A percentile compares a stretch with the other conserved stretches of the same genome.
Evolutionary conservation across 176 grass and related monocot species (phyloP).

Genomic region (Avena insularis): DNA sequence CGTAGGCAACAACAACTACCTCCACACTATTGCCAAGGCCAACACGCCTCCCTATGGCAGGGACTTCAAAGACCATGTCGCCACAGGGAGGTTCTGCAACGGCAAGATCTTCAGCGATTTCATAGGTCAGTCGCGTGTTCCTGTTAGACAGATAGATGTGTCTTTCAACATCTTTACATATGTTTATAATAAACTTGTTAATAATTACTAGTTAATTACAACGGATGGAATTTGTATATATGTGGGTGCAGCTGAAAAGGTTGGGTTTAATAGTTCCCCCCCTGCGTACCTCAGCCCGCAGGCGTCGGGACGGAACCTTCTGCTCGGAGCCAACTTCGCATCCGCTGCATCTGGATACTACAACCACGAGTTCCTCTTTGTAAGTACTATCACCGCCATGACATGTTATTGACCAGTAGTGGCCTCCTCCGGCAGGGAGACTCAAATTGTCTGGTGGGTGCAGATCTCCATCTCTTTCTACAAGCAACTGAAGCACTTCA

Average conservation of each 20-base stretch:
- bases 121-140: conserved; percentile 50
- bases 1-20: conserved; percentile 89
- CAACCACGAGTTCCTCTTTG: not conserved
- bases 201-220: not conserved
- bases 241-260: conserved; percentile 64
- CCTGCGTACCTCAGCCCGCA: conserved; percentile 83
- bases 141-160: not conserved
- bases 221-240: not conserved
- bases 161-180: not conserved
- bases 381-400: not conserved
- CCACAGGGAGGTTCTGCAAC: conserved; percentile 94
- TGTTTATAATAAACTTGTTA: too few species aligned
- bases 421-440: not conserved
- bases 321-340: conserved; percentile 86
- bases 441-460: not conserved
- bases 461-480: conserved; percentile 74
- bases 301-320: conserved; percentile 77
- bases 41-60: conserved; percentile 82
- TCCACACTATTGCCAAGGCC: conserved; percentile 69
- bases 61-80: conserved; percentile 65
- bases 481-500: conserved; percentile 71
- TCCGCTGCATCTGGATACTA: conserved; percentile 56
- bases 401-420: too few species aligned
- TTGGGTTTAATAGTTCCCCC: conserved; percentile 71
- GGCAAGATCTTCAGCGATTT: conserved; percentile 82